phyloP scores from a whole-genome alignment of 495 filamentous ascomycete genomes.

The Entonaema liquescens region DNA sequence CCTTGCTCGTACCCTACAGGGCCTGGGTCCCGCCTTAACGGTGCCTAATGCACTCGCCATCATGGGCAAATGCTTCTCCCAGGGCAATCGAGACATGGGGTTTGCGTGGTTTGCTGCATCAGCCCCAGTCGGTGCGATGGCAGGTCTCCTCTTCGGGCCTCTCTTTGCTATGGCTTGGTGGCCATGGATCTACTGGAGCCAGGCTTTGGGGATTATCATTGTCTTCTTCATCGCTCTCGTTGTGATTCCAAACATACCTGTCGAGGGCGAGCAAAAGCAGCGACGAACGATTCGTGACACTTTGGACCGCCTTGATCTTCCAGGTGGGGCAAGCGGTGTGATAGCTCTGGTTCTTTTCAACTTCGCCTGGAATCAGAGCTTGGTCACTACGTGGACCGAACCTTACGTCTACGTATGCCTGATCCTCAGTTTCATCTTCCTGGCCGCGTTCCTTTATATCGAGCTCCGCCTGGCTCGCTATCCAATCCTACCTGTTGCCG shows the following conservation, averaged over 20 bases:
- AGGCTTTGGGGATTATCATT: constrained; percentile 56
- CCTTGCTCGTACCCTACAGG: constrained; percentile 58
- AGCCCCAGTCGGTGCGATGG: constrained; percentile 60
- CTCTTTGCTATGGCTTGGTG: constrained; percentile 62
- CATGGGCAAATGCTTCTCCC: too few relatives aligned
- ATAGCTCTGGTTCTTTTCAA: constrained; percentile 62
- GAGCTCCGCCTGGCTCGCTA: constrained; percentile 51
- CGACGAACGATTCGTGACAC: constrained; percentile 39
- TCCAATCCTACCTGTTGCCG: constrained; percentile 62
- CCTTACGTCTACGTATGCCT: constrained; percentile 60
- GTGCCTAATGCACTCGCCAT: constrained; percentile 59
- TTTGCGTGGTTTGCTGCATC: constrained; percentile 62
- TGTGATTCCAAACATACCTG: too few relatives aligned
- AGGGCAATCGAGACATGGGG: constrained; percentile 54
- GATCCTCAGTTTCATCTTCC: constrained; percentile 58
- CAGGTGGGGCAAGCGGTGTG: constrained; percentile 59
- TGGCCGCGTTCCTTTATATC: constrained; percentile 59
- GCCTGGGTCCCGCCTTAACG: constrained; percentile 61
- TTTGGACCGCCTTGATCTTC: constrained; percentile 59
- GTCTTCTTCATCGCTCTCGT: constrained; percentile 45
- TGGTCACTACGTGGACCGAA: constrained; percentile 62
- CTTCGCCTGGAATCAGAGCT: constrained; percentile 66
- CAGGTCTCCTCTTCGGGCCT: too few relatives aligned
- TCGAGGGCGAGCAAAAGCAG: too few relatives aligned
- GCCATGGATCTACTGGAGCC: constrained; percentile 70